These are phyloP conservation scores for Trypanosoma congolense DNA, from an alignment of 208 protist species.

Conservation along the genomic window DNA sequence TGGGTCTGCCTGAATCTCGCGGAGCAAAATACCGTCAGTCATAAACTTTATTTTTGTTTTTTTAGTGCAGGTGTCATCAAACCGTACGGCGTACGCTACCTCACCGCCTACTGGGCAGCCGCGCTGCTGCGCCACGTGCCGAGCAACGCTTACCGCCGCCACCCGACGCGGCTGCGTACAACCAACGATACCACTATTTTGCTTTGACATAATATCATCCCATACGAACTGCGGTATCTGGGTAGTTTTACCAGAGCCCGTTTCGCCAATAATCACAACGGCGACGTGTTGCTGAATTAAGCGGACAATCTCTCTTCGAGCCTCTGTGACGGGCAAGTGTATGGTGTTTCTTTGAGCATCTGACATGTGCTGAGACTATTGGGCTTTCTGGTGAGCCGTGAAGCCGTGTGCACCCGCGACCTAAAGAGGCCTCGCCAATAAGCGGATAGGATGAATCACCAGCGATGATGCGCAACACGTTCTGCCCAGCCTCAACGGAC, in stretches of 20 bases:
- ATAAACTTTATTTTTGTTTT: constrained; percentile 93
- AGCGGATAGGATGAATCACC: too few species aligned
- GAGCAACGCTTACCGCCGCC: constrained; percentile 94
- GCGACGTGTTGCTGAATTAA: constrained; percentile 78
- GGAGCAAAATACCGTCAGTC: constrained; percentile 96
- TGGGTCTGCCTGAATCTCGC: constrained; percentile 93
- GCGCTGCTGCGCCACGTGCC: constrained; percentile 91
- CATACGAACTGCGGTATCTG: constrained; percentile 93
- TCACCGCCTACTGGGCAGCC: constrained; percentile 66
- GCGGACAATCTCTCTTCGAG: constrained; percentile 63
- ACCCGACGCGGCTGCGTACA: constrained; percentile 97
- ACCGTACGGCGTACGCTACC: constrained; percentile 93
- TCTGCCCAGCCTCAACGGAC: too few species aligned
- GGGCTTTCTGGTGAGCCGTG: too few species aligned
- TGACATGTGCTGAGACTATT: background rate
- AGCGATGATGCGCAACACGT: too few species aligned
- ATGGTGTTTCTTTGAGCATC: constrained; percentile 12
- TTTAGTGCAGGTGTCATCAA: constrained; percentile 88
- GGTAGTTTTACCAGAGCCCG: constrained; percentile 91
- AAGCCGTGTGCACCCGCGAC: too few species aligned
- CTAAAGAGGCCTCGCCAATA: too few species aligned
- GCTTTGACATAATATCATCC: constrained; percentile 70
- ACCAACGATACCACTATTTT: constrained; percentile 58
- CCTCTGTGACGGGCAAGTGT: constrained; percentile 72
- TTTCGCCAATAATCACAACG: constrained; percentile 92